phyloP scores from a whole-genome alignment of 306 rosid species.

The Pterocarpus macrocarpus region DNA sequence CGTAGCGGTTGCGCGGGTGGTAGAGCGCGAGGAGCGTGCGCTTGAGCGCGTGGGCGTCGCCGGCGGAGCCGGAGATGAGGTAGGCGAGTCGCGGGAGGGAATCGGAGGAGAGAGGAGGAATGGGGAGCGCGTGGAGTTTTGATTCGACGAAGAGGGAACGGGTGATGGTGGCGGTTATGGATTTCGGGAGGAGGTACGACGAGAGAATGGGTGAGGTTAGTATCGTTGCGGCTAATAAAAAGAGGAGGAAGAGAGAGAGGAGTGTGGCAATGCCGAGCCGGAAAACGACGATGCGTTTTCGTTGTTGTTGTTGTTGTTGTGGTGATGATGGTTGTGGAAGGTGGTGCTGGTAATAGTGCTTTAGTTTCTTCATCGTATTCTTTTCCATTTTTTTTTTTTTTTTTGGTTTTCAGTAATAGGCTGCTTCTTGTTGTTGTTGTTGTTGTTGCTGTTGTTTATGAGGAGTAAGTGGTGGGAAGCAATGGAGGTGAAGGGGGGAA shows the following conservation, averaged over 20 bases:
- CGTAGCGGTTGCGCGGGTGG: constrained; percentile 77
- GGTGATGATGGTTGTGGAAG: background rate
- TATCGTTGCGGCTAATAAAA: constrained; percentile 52
- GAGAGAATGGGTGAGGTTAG: constrained; percentile 64
- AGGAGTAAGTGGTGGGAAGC: too few relatives aligned
- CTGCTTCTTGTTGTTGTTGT: too few relatives aligned
- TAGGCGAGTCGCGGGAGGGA: constrained; percentile 79
- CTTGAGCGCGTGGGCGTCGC: constrained; percentile 63
- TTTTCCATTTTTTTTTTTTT: background rate
- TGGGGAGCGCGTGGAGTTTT: constrained; percentile 68
- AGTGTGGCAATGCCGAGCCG: constrained; percentile 68
- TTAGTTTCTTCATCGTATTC: constrained; percentile 69
- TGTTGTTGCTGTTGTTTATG: too few relatives aligned
- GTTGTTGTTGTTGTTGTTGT: constrained; percentile 39
- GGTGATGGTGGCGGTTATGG: constrained; percentile 43
- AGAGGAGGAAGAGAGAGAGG: constrained; percentile 56
- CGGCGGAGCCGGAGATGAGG: constrained; percentile 78
- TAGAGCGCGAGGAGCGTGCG: constrained; percentile 81
- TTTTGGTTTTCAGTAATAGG: background rate
- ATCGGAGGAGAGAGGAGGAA: constrained; percentile 50
- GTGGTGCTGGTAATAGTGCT: constrained; percentile 64
- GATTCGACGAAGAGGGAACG: constrained; percentile 75
- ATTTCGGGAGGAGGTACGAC: constrained; percentile 53
- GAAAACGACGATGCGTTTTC: constrained; percentile 62
- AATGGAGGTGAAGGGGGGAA: too few relatives aligned